Evolutionary conservation across 768 basidiomycete genomes (phyloP), one percentile per base, ranked within the genome.

Genomic region (Serendipita indica): DNA sequence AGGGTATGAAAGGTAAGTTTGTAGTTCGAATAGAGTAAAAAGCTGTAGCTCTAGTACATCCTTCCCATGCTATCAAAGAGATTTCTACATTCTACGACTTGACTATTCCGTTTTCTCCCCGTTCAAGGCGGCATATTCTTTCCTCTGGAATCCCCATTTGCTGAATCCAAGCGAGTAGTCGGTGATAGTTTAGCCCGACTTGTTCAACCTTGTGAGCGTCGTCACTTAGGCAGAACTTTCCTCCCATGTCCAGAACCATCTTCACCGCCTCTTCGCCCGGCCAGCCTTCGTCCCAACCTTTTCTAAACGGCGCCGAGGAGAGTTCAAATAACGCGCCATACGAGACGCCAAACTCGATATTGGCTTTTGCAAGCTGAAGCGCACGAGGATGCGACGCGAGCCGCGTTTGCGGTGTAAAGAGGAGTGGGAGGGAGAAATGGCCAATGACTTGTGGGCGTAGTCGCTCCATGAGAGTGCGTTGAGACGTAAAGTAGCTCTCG

Each of bases 291-390:
- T 71, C 68, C 96, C 96, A 98, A 12, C 84, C 81, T 67, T 98
- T 99, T 65, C 91, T 73, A 66, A 97, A 83, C 6, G 92, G 91
- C 7, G 96, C 89, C 22, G 91, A 83, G 65, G 94, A 98, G 33
- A 88, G 72, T 71, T 99, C 96, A 65, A 98, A 97, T 60, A 96
- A 69, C 2, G 89, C 94, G 1, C 92, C 93, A 69, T 97, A 96
- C 12, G 65, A 71, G 13, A 84, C 74, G 0, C 84, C 90, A 60
- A 72, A 82, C 54, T 68, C 65, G 62, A 98, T 71, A 69, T 98
- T 98, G 63, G 90, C 72, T 68, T 79, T 76, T 33, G 91, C 70
- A 67, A 79, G 81, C 39, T 73, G 69, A 77, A 79, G 82, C 4
- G 84, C 83, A 1, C 65, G 67, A 16, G 81, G 77, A 65, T 77